Base-by-base conservation (phyloP, 257 asterid genomes). In the Penstemon newberryi region DNA sequence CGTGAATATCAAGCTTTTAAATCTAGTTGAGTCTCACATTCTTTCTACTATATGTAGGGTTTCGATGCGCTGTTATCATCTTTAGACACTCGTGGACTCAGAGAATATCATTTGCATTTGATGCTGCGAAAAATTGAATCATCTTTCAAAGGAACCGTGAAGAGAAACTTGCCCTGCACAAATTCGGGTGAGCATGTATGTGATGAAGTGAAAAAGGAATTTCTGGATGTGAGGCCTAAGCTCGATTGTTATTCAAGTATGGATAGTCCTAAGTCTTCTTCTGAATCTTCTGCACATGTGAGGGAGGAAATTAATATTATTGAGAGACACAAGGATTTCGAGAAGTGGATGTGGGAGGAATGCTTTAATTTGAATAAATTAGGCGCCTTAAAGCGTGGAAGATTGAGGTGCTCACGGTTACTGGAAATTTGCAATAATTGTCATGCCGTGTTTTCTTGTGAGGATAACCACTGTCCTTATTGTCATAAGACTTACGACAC, bases 261-360 rank as follows among this genome's bases (percentile, higher is more conserved):
- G 4, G 72, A 68, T 63, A 71, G 75, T 73, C 75, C 70, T 40
- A 79, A 49, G 56, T 77, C 70, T 40, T 39, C 80, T 42, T 62
- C 70, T 10, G 86, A 69, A 67, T 62, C 80, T 49, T 75, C 81
- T n/a, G 63, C 68, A 38, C 73, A 70, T 71, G 79, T 61, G 71
- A 56, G 63, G 45, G 89, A 79, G 65, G 78, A 80, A 69, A 67
- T 65, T 39, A 74, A 69, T 37, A 65, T 73, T 52, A 39, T 81
- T 73, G 78, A 62, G 18, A 87, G 89, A 71, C 80, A 75, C 60
- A 72, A 69, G 67, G 87, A 83, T 72, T 77, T 78, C 18, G 89
- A 83, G 78, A 70, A 80, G 73, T 92, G 98, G 97, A 82, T 80
- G 76, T 81, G 89, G 91, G 83, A 90, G 58, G 93, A 83, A 80